A percentile compares a stretch with the other conserved stretches of the same genome.
phyloP scores from a whole-genome alignment of 2,329 filamentous ascomycete genomes.

The Atkinsonella texensis region DNA sequence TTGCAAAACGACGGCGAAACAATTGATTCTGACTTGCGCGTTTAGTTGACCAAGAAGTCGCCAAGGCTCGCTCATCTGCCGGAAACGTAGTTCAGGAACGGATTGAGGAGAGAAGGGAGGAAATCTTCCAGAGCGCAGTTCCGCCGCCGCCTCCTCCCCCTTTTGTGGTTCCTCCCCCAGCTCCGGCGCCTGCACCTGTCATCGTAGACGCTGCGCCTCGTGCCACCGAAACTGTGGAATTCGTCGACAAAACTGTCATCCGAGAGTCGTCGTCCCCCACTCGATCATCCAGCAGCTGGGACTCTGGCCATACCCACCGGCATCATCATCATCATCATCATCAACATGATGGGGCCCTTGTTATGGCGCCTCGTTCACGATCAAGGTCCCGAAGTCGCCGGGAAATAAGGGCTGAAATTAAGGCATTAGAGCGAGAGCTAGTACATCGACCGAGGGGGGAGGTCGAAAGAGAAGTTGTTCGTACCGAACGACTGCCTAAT shows the following conservation, averaged over 20 bases:
- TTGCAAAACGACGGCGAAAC: neutral
- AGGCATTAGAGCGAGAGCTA: constrained; percentile 48
- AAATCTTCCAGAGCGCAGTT: constrained; percentile 6
- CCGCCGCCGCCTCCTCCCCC: constrained; percentile 5
- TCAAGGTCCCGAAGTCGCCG: constrained; percentile 38
- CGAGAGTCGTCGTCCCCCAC: constrained; percentile 40
- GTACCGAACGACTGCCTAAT: constrained; percentile 44
- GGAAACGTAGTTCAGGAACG: constrained; percentile 38
- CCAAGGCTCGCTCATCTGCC: constrained; percentile 32
- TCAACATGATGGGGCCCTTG: constrained; percentile 15
- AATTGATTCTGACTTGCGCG: neutral
- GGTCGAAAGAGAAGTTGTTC: constrained; percentile 39
- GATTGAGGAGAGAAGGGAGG: constrained; percentile 20
- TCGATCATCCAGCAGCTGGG: constrained; percentile 24
- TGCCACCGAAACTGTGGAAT: constrained; percentile 23
- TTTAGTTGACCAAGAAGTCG: constrained; percentile 32
- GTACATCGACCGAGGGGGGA: constrained; percentile 24
- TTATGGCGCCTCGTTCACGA: constrained; percentile 30
- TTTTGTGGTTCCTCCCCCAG: constrained; percentile 14
- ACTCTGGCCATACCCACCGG: constrained; percentile 16
- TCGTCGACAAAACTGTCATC: constrained; percentile 33
- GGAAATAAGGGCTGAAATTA: constrained; percentile 62
- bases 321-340: constrained; percentile 18
- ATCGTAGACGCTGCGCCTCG: constrained; percentile 22
- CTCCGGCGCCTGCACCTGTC: constrained; percentile 17